A percentile compares a stretch with the other conserved stretches of the same genome.
phyloP scores from a whole-genome alignment of 164 flowering plant species.

The Annona squamosa region DNA sequence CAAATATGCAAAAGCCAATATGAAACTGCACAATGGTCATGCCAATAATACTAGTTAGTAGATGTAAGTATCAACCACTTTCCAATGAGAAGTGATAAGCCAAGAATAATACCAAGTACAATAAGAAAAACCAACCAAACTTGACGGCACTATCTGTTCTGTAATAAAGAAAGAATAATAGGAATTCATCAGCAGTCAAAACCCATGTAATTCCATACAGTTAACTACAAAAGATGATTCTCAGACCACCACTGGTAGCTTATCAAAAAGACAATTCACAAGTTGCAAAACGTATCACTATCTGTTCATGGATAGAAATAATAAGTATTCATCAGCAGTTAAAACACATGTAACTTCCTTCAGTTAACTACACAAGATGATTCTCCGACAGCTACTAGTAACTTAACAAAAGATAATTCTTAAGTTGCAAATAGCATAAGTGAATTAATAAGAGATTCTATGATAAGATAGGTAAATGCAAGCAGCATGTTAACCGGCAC shows the following conservation, averaged over 20 bases:
- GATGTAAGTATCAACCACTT: background rate
- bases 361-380: no score
- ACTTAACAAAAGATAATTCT: no score
- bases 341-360: background rate
- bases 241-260: no score
- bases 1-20: constrained; percentile 79
- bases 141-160: constrained; percentile 86
- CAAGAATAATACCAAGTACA: constrained; percentile 51
- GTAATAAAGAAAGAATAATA: constrained; percentile 20
- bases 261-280: no score
- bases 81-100: background rate
- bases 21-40: constrained; percentile 59
- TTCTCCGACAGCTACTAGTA: no score
- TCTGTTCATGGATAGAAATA: no score
- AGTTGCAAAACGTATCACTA: no score
- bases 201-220: background rate
- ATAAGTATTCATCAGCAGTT: no score
- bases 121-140: constrained; percentile 72
- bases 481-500: background rate
- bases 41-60: constrained; percentile 3
- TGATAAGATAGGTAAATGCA: background rate
- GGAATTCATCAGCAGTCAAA: background rate
- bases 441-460: background rate
- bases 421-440: background rate
- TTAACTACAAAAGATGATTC: no score